Evolutionary conservation across 371 early-diverging fungal genomes (phyloP), one percentile per base, ranked within the genome.

Genomic region (Catenaria anguillulae): DNA sequence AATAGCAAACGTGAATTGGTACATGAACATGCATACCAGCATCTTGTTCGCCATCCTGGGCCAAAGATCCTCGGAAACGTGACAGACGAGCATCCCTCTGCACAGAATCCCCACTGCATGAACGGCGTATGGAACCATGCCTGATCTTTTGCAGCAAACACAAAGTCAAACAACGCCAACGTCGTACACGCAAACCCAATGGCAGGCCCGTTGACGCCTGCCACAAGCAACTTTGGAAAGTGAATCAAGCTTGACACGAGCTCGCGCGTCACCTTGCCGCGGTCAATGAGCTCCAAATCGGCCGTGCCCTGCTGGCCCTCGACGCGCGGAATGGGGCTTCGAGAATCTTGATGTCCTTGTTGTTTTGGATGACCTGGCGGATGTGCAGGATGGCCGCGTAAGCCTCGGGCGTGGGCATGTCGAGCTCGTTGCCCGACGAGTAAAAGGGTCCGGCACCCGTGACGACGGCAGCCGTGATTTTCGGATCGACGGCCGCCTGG

Each of bases 171-270:
- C 19, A 85, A 78, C 8, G 81, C 82, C 37, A 80, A 63, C 6
- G 81, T 76, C 4, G 87, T 86, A 42, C 76, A 78, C 43, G 77
- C 86, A 66, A 84, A 83, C 43, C 86, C 86, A 61, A 84, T 77
- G 1, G 83, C 82, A 48, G 79, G 80, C 0, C 83, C 86, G 66
- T 86, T 84, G 58, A 84, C 79, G 33, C 79, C 86, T 33, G 79
- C 84, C 65, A 87, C 80, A n/a, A 87, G 70, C 26, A 85, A 64
- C 63, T 85, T 82, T 24, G 85, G 87, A 54, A 83, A 86, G 36
- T 77, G 72, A 33, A 87, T 82, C 68, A 87, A 46, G 35, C 75
- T 71, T 33, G 65, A 64, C n/a, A 82, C 71, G 52, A 85, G 70
- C 2, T 77, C 68, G 59, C 82, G 79, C 36, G 56, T 63, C 33